Percentiles rank a stretch among this genome's conserved stretches.
Conservation (phyloP, 495 filamentous ascomycete genomes). For the Penicillium cataractarum region DNA sequence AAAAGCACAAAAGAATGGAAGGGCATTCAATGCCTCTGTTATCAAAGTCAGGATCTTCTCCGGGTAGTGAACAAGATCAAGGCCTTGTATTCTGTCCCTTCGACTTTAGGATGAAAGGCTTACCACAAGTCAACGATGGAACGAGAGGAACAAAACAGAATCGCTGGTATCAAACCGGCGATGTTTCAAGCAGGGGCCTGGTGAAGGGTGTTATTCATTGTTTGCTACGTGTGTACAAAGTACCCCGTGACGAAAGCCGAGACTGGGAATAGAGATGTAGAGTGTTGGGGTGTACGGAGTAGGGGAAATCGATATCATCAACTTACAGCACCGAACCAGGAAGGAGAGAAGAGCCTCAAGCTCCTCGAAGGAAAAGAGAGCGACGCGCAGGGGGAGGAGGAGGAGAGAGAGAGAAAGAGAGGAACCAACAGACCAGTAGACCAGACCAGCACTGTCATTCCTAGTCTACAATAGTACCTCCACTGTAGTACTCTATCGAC, state of each 20-base stretch:
- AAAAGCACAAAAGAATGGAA: slow-evolving; percentile 32
- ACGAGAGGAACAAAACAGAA: slow-evolving; percentile 23
- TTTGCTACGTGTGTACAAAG: neutral
- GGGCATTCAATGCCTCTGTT: slow-evolving; percentile 47
- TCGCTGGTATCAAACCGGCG: slow-evolving; percentile 36
- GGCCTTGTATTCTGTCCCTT: neutral
- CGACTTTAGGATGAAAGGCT: slow-evolving; percentile 1
- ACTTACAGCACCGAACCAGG: slow-evolving; percentile 9
- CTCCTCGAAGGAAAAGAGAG: slow-evolving; percentile 20
- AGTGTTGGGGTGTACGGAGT: neutral
- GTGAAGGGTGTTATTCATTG: neutral
- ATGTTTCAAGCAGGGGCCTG: slow-evolving; percentile 22
- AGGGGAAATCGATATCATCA: neutral
- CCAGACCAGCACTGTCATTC: neutral
- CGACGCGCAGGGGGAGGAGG: slow-evolving; percentile 16
- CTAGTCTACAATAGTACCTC: too few species aligned
- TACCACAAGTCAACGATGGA: slow-evolving; percentile 18
- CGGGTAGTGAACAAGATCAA: neutral
- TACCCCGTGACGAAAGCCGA: too few species aligned
- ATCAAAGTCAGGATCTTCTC: slow-evolving; percentile 4
- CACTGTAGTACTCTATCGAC: too few species aligned
- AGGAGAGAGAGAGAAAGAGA: slow-evolving; percentile 19
- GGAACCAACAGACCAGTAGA: neutral
- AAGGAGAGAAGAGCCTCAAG: slow-evolving; percentile 32
- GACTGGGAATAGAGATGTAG: neutral